Evolutionary conservation across 2,329 filamentous ascomycete species (phyloP).

Genomic region (Neocatenulostroma microsporum): DNA sequence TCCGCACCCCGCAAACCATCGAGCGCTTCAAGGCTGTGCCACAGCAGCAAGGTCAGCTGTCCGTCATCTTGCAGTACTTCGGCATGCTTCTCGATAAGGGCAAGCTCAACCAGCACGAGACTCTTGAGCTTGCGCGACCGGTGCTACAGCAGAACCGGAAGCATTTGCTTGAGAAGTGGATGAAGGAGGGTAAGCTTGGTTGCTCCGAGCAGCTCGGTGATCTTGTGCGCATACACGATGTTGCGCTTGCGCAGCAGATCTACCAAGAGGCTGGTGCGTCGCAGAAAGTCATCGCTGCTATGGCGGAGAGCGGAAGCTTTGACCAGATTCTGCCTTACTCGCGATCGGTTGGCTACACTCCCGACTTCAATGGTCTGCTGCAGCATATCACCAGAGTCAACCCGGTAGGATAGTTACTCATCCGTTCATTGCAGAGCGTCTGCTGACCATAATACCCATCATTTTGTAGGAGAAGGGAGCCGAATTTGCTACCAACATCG

Average conservation of each 20-base stretch:
- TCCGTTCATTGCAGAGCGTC: background rate
- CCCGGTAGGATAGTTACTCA: slow-evolving; percentile 13
- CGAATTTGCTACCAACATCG: slow-evolving; percentile 88
- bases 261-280: slow-evolving; percentile 86
- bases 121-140: slow-evolving; percentile 83
- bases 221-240: slow-evolving; percentile 80
- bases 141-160: slow-evolving; percentile 91
- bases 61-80: slow-evolving; percentile 93
- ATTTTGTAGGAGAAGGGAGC: slow-evolving; percentile 94
- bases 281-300: slow-evolving; percentile 88
- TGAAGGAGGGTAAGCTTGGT: slow-evolving; percentile 90
- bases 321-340: slow-evolving; percentile 94
- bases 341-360: slow-evolving; percentile 74
- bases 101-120: slow-evolving; percentile 83
- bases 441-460: slow-evolving; percentile 40
- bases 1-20: slow-evolving; percentile 90
- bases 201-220: slow-evolving; percentile 96
- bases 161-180: slow-evolving; percentile 95
- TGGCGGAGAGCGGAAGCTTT: slow-evolving; percentile 93
- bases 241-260: slow-evolving; percentile 77
- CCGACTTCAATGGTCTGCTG: slow-evolving; percentile 88
- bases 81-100: slow-evolving; percentile 96
- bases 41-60: slow-evolving; percentile 75
- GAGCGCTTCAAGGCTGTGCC: slow-evolving; percentile 89
- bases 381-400: slow-evolving; percentile 89